These are phyloP conservation scores for Sporothrix dimorphospora DNA, from an alignment of 2,329 filamentous ascomycete species.

Conservation along the genomic window DNA sequence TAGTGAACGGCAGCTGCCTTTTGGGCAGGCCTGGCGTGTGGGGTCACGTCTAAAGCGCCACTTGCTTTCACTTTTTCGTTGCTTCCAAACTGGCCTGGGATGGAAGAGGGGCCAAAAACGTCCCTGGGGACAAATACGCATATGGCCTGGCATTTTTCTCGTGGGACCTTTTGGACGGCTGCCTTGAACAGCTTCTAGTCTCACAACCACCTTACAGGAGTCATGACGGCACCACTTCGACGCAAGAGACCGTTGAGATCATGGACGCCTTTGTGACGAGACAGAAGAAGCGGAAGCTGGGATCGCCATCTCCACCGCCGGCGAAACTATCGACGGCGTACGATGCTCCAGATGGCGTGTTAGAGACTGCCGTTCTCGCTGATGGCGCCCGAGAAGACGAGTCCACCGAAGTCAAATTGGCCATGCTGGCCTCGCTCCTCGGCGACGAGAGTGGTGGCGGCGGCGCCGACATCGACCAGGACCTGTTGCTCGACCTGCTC, in stretches of 20 bases:
- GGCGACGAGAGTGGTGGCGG: constrained; percentile 50
- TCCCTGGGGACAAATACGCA: no score
- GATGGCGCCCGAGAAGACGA: constrained; percentile 61
- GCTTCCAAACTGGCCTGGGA: constrained; percentile 25
- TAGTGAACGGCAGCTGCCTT: neutral
- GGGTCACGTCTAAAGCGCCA: neutral
- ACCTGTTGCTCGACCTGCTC: constrained; percentile 75
- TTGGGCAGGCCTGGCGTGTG: neutral
- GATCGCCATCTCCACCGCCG: constrained; percentile 27
- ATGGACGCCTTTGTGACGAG: constrained; percentile 64
- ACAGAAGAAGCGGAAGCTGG: constrained; percentile 53
- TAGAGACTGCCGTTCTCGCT: constrained; percentile 87
- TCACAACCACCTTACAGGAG: neutral
- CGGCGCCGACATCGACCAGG: constrained; percentile 54
- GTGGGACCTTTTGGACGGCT: neutral
- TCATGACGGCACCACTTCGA: neutral
- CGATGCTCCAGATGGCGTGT: constrained; percentile 58
- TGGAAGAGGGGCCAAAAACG: neutral
- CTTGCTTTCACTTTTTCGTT: constrained; percentile 1
- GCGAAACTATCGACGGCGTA: neutral
- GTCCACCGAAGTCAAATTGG: constrained; percentile 87
- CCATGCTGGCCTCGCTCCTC: constrained; percentile 77
- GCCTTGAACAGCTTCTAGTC: neutral
- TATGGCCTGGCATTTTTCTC: neutral
- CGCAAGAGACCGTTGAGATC: no score